Conservation (phyloP, 148 eudicot species). For the Arctostaphylos glauca region DNA sequence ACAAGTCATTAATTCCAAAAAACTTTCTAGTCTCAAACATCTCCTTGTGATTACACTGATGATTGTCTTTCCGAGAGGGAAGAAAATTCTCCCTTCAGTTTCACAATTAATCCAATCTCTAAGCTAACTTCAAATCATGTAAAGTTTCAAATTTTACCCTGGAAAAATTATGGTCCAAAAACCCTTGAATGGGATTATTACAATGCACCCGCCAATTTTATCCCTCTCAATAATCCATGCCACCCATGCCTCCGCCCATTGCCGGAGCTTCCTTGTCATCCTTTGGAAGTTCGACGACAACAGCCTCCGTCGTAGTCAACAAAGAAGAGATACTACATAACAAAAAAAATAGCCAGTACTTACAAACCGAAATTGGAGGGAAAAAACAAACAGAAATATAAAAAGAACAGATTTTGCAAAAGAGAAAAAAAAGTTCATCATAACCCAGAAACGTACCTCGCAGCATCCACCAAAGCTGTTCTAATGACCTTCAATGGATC, state of each 20-base stretch:
- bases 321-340: slow-evolving; percentile 62
- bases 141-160: background rate
- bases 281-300: slow-evolving; percentile 60
- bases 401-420: background rate
- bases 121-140: background rate
- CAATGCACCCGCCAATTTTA: background rate
- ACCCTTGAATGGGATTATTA: background rate
- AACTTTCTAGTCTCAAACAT: background rate
- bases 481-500: slow-evolving; percentile 92
- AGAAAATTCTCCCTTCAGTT: background rate
- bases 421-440: background rate
- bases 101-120: background rate
- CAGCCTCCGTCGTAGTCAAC: slow-evolving; percentile 89
- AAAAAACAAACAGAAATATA: background rate
- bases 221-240: slow-evolving; percentile 44
- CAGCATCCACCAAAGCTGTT: slow-evolving; percentile 88
- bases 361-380: background rate
- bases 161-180: background rate
- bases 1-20: background rate
- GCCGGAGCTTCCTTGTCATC: slow-evolving; percentile 35
- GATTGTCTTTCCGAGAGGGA: background rate
- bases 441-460: slow-evolving; percentile 45
- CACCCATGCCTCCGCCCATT: slow-evolving; percentile 48
- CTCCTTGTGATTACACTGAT: background rate
- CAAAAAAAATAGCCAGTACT: background rate